Evolutionary conservation across 2,329 filamentous ascomycete species (phyloP).

Genomic region (Epichloe gansuensis): DNA sequence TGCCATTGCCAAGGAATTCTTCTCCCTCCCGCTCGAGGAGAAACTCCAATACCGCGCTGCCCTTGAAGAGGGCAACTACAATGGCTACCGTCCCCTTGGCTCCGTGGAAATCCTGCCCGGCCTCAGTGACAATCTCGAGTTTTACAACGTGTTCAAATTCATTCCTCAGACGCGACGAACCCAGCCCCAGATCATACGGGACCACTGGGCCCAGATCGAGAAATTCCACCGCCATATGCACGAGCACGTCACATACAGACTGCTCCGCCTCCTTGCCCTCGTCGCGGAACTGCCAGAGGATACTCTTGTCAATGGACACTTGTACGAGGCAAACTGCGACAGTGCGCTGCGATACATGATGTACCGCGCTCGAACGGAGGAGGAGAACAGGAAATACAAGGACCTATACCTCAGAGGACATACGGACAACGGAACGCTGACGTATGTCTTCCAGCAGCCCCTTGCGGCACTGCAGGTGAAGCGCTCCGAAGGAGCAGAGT

Average conservation of each 20-base stretch:
- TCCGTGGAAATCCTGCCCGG: slow-evolving; percentile 20
- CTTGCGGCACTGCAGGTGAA: slow-evolving; percentile 41
- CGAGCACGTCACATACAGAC: slow-evolving; percentile 18
- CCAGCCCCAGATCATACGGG: slow-evolving; percentile 21
- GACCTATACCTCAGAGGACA: slow-evolving; percentile 29
- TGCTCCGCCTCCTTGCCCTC: slow-evolving; percentile 28
- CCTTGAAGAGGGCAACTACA: slow-evolving; percentile 40
- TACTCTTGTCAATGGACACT: slow-evolving; percentile 38
- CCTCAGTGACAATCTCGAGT: slow-evolving; percentile 25
- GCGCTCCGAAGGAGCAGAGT: neutral
- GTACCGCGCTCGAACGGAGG: slow-evolving; percentile 34
- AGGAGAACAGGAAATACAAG: slow-evolving; percentile 26
- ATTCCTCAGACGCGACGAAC: slow-evolving; percentile 19
- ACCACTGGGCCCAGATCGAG: slow-evolving; percentile 20
- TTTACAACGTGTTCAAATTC: slow-evolving; percentile 29
- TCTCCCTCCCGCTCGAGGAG: slow-evolving; percentile 41
- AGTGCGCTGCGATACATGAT: slow-evolving; percentile 49
- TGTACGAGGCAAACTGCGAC: slow-evolving; percentile 39
- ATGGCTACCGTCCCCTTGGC: slow-evolving; percentile 40
- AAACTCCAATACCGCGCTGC: slow-evolving; percentile 43
- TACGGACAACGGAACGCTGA: slow-evolving; percentile 43
- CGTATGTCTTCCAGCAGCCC: slow-evolving; percentile 44
- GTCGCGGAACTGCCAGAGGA: slow-evolving; percentile 45
- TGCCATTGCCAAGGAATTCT: slow-evolving; percentile 45
- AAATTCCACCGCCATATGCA: slow-evolving; percentile 23